Conservation (phyloP, 179 eudicot genomes). For the Heliamphora pulchella region DNA sequence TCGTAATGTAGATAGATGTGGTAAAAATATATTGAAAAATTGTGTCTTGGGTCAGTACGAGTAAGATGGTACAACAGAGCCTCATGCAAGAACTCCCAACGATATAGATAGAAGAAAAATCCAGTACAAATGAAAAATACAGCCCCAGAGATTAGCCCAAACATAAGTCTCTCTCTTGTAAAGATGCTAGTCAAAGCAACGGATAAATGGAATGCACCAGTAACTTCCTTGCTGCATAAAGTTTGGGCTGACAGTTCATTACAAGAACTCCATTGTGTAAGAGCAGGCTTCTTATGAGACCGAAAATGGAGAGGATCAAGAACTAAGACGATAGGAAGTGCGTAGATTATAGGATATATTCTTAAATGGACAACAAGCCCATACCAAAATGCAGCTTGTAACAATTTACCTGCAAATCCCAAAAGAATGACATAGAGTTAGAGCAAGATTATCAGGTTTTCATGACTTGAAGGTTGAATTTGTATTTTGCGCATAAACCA, state of each 20-base stretch:
- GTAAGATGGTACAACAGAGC: slow-evolving; percentile 91
- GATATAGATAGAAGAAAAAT: slow-evolving; percentile 65
- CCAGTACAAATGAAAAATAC: slow-evolving; percentile 66
- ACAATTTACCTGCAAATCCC: slow-evolving; percentile 40
- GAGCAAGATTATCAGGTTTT: neutral
- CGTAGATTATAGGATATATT: slow-evolving; percentile 90
- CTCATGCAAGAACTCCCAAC: slow-evolving; percentile 85
- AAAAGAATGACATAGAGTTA: slow-evolving; percentile 1
- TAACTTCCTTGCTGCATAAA: slow-evolving; percentile 21
- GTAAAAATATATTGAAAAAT: slow-evolving; percentile 90
- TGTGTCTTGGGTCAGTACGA: slow-evolving; percentile 93
- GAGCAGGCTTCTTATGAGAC: slow-evolving; percentile 52
- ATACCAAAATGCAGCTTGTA: slow-evolving; percentile 90
- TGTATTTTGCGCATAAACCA: neutral
- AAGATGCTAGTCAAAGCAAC: slow-evolving; percentile 38
- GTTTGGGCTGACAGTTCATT: slow-evolving; percentile 20
- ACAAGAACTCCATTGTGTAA: slow-evolving; percentile 50
- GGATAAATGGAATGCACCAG: slow-evolving; percentile 20
- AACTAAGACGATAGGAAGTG: slow-evolving; percentile 71
- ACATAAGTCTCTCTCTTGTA: slow-evolving; percentile 50
- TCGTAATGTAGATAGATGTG: slow-evolving; percentile 84
- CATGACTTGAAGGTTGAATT: neutral
- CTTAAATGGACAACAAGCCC: slow-evolving; percentile 92
- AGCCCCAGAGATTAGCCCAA: slow-evolving; percentile 67
- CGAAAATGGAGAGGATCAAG: slow-evolving; percentile 60